phyloP scores from a whole-genome alignment of 2,329 filamentous ascomycete genomes.

The Curvularia eragrostidis region DNA sequence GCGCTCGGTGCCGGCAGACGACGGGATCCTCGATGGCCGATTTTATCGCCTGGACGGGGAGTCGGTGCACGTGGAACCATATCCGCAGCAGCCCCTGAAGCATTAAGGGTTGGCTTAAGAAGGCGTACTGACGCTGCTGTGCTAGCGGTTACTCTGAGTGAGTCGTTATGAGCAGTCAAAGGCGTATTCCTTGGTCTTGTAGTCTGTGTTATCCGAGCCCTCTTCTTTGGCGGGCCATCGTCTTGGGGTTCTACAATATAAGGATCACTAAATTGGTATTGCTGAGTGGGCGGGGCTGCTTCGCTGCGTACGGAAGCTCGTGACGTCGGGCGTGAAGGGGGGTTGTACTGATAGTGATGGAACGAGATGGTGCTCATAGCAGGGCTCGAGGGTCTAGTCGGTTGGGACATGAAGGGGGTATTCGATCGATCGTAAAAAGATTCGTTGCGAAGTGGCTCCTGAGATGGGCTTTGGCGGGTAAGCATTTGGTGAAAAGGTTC shows the following conservation, averaged over 20 bases:
- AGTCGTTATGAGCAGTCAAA: conserved; percentile 77
- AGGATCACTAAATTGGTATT: conserved; percentile 28
- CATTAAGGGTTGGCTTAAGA: conserved; percentile 73
- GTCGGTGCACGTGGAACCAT: conserved; percentile 79
- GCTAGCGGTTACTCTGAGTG: conserved; percentile 86
- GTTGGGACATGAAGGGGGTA: conserved; percentile 38
- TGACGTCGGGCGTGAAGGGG: conserved; percentile 49
- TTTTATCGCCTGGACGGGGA: conserved; percentile 65
- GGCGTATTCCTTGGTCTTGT: conserved; percentile 74
- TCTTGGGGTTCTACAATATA: conserved; percentile 45
- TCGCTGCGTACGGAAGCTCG: conserved; percentile 49
- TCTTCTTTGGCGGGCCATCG: conserved; percentile 72
- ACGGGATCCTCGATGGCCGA: conserved; percentile 38
- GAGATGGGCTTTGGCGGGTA: conserved; percentile 38
- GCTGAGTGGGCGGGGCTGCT: conserved; percentile 25
- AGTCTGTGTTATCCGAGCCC: conserved; percentile 77
- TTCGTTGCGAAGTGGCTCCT: conserved; percentile 35
- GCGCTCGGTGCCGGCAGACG: conserved; percentile 54
- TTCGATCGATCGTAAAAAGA: conserved; percentile 37
- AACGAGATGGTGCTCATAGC: conserved; percentile 52
- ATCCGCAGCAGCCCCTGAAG: conserved; percentile 65
- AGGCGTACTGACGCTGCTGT: conserved; percentile 86
- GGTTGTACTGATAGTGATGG: conserved; percentile 40
- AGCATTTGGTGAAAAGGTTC: conserved; percentile 50
- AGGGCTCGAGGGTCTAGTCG: conserved; percentile 55